Percentiles rank a stretch among this genome's conserved stretches.
These are phyloP conservation scores for Raddia guianensis DNA, from an alignment of 176 grass and related monocot genomes.

Conservation along the genomic window DNA sequence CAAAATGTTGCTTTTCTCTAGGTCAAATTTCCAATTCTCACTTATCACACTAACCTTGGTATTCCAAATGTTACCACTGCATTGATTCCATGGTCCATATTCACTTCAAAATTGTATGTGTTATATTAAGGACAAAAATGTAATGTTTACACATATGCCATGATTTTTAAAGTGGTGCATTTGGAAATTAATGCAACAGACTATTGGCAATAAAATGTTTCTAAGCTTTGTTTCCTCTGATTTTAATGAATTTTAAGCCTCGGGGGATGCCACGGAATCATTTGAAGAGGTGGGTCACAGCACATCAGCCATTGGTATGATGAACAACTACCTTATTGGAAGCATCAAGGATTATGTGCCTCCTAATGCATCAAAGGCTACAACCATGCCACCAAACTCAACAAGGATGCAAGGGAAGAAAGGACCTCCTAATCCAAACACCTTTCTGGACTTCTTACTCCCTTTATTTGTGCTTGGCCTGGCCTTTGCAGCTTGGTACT, in stretches of 20 bases:
- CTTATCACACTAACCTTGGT: too few relatives aligned
- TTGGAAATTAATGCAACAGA: not conserved
- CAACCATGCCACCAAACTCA: slow-evolving; percentile 2
- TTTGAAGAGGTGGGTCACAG: slow-evolving; percentile 91
- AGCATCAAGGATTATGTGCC: slow-evolving; percentile 49
- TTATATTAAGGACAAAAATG: not conserved
- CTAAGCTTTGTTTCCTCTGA: slow-evolving; percentile 31
- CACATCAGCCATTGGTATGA: slow-evolving; percentile 69
- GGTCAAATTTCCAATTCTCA: too few relatives aligned
- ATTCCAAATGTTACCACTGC: too few relatives aligned
- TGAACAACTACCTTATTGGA: slow-evolving; percentile 68
- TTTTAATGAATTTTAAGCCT: slow-evolving; percentile 46
- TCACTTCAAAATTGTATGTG: not conserved
- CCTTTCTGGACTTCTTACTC: slow-evolving; percentile 69
- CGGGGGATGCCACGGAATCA: slow-evolving; percentile 65
- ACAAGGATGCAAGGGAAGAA: slow-evolving; percentile 43
- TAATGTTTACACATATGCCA: not conserved
- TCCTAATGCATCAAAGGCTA: slow-evolving; percentile 24
- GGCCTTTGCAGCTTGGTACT: slow-evolving; percentile 80
- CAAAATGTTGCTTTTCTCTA: too few relatives aligned
- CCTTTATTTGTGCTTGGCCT: slow-evolving; percentile 61
- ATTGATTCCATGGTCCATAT: not conserved
- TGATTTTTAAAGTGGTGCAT: slow-evolving; percentile 13
- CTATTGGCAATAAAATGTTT: not conserved
- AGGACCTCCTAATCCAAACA: slow-evolving; percentile 44